Evolutionary conservation across 257 asterid genomes (phyloP).

Genomic region (Solanum microdontum): DNA sequence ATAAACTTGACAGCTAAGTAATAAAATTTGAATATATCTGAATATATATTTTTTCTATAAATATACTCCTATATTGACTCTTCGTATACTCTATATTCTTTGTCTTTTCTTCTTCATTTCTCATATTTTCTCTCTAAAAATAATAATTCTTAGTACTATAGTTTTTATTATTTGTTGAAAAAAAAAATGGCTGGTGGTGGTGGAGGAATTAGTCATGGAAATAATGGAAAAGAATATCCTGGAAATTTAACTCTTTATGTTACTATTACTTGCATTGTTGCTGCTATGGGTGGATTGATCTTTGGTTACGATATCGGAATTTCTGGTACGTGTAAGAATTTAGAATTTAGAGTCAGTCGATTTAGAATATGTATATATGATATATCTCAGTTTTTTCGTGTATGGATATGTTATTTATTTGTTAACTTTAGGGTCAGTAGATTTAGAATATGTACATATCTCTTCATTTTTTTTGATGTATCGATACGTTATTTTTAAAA

Average conservation of each 20-base stretch:
- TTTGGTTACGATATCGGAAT: slow-evolving; percentile 86
- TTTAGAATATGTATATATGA: not conserved
- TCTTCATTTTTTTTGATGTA: not conserved
- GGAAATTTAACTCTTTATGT: slow-evolving; percentile 66
- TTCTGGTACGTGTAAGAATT: slow-evolving; percentile 35
- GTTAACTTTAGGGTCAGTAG: not conserved
- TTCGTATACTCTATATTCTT: not conserved
- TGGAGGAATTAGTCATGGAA: slow-evolving; percentile 46
- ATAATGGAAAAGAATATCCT: slow-evolving; percentile 47
- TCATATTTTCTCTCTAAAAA: not conserved
- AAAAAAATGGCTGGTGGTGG: slow-evolving; percentile 70
- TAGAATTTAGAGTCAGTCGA: too few relatives aligned
- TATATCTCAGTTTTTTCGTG: not conserved
- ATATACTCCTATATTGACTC: slow-evolving; percentile 16
- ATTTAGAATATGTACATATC: too few relatives aligned
- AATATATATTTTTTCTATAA: slow-evolving; percentile 11
- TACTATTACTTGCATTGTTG: slow-evolving; percentile 55
- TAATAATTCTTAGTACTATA: not conserved
- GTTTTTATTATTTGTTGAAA: not conserved
- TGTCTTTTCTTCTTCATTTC: not conserved
- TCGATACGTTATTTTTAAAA: too few relatives aligned
- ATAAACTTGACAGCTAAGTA: not conserved
- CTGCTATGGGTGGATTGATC: slow-evolving; percentile 91
- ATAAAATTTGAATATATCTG: not conserved
- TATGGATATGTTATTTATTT: not conserved